These are phyloP conservation scores for Hyphopichia buzzinii DNA, from an alignment of 1,139 yeast species.

Conservation along the genomic window DNA sequence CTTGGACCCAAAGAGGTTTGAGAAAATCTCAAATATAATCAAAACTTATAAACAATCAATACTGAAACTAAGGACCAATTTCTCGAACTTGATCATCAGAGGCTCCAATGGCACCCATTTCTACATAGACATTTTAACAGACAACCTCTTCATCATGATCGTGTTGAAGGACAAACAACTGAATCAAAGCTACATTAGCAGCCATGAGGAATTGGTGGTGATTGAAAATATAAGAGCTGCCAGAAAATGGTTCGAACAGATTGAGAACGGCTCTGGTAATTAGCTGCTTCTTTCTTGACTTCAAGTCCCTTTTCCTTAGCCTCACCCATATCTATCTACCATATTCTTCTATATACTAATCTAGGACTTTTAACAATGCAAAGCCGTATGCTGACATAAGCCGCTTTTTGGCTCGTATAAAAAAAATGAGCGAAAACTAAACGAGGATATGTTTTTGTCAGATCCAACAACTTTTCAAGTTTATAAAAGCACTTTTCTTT, in stretches of 20 bases:
- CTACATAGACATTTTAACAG: slow-evolving; percentile 64
- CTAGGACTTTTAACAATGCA: too few relatives aligned
- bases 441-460: too few relatives aligned
- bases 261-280: slow-evolving; percentile 28
- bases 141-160: slow-evolving; percentile 76
- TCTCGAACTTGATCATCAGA: slow-evolving; percentile 71
- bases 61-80: slow-evolving; percentile 80
- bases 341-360: too few relatives aligned
- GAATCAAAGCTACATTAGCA: slow-evolving; percentile 22
- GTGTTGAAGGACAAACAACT: slow-evolving; percentile 44
- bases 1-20: slow-evolving; percentile 88
- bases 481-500: too few relatives aligned
- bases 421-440: too few relatives aligned
- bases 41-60: slow-evolving; percentile 94
- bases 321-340: too few relatives aligned
- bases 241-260: slow-evolving; percentile 61
- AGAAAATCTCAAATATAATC: slow-evolving; percentile 89
- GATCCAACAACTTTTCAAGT: too few relatives aligned
- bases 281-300: too few relatives aligned
- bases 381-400: too few relatives aligned
- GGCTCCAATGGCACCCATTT: slow-evolving; percentile 72
- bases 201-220: slow-evolving; percentile 59
- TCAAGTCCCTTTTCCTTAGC: too few relatives aligned
- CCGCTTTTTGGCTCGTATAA: too few relatives aligned
- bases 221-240: slow-evolving; percentile 69